Conservation (phyloP, 2,329 filamentous ascomycete species). For the Fusarium sp. region DNA sequence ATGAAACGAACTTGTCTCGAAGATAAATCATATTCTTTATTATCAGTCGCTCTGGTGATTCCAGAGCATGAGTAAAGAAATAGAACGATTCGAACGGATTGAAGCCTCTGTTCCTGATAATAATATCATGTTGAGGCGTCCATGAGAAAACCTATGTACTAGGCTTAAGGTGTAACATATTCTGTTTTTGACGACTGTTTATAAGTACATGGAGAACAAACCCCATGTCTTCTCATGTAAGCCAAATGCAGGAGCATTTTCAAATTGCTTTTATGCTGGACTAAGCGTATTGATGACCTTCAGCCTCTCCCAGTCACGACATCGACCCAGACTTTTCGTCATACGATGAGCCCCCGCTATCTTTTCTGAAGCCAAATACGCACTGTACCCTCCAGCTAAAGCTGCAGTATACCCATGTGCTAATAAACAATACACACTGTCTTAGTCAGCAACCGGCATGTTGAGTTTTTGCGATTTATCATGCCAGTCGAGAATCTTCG, state of each 20-base stretch:
- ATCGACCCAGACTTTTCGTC: not conserved
- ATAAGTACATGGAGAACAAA: too few species aligned
- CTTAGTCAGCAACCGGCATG: not conserved
- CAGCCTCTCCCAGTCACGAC: not conserved
- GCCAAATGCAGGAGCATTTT: too few species aligned
- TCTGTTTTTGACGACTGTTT: too few species aligned
- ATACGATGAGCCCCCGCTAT: not conserved
- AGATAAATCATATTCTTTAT: not conserved
- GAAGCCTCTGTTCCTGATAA: too few species aligned
- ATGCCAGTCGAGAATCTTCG: not conserved
- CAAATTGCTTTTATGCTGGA: too few species aligned
- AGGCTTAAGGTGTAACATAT: too few species aligned
- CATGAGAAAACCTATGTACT: too few species aligned
- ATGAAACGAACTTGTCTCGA: not conserved
- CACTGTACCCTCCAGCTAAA: fast-evolving
- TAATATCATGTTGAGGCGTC: too few species aligned
- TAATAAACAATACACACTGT: fast-evolving
- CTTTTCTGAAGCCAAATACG: not conserved
- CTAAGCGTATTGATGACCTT: too few species aligned
- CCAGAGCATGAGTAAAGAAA: not conserved
- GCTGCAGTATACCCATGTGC: fast-evolving
- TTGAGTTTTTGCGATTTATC: not conserved
- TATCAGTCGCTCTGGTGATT: too few species aligned
- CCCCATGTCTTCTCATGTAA: too few species aligned
- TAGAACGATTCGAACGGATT: too few species aligned